Percentiles rank a stretch among this genome's conserved stretches.
These are phyloP conservation scores for Corniculantispora saksenae DNA, from an alignment of 2,329 filamentous ascomycete genomes.

Conservation along the genomic window DNA sequence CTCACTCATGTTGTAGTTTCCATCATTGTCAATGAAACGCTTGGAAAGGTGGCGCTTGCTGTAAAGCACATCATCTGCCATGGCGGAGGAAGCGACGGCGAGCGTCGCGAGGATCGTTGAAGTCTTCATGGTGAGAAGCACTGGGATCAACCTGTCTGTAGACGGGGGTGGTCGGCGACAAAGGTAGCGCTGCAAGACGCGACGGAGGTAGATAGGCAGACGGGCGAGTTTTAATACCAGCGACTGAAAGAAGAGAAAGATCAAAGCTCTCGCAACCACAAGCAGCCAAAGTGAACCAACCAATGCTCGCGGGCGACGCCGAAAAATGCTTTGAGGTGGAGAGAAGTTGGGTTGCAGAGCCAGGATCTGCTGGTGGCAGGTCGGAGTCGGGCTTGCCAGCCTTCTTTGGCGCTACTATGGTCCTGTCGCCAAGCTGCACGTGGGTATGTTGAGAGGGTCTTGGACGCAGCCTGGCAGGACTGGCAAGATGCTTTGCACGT, in stretches of 20 bases:
- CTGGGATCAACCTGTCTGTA: background rate
- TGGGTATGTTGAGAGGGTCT: conserved; percentile 11
- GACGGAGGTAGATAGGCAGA: background rate
- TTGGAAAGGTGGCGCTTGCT: conserved; percentile 48
- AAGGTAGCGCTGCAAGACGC: background rate
- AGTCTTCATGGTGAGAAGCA: conserved; percentile 22
- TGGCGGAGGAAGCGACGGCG: conserved; percentile 30
- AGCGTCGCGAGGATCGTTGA: conserved; percentile 30
- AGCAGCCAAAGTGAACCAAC: background rate
- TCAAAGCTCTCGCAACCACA: background rate
- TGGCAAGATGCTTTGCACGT: background rate
- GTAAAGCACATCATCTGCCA: conserved; percentile 49
- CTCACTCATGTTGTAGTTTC: conserved; percentile 56
- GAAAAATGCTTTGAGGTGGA: background rate
- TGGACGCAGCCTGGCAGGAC: background rate
- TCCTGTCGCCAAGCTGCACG: conserved; percentile 13
- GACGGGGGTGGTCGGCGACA: too few relatives aligned
- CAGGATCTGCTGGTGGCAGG: background rate
- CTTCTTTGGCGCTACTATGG: background rate
- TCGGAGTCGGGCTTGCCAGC: background rate
- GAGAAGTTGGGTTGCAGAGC: background rate
- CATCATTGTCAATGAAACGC: conserved; percentile 49
- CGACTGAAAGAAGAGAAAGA: background rate
- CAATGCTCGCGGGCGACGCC: background rate
- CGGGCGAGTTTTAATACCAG: background rate